Evolutionary conservation across 805 yeast genomes (phyloP), one percentile per base, ranked within the genome.

Genomic region (Barnettozyma vustinii): DNA sequence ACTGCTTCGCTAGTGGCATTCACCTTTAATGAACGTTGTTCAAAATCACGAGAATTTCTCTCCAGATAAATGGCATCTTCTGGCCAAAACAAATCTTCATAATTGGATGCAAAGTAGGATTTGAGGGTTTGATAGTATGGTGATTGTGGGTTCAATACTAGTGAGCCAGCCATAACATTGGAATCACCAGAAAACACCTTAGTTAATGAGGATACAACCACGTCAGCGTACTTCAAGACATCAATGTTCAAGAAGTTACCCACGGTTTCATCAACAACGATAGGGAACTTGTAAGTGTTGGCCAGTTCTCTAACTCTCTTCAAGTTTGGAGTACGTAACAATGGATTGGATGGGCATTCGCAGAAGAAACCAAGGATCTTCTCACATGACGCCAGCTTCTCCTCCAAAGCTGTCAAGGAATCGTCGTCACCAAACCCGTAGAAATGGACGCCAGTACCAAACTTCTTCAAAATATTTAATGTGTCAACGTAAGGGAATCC

Each of bases 401-500:
- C 56, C 60, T 88, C 94, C 37, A 94, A 67, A 45, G 82, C 82
- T 46, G 74, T 80, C 44, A 90, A 65, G 1, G 89, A 76, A 21
- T 72, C 74, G 49, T 81, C 84, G 59, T 88, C 96, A 19, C 96
- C 97, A 56, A 79, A 71, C 4, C 97, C 97, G 55, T 83, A 81
- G 64, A 90, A 92, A 56, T 82, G 82, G 37, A 85, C 87, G 35
- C 97, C 97, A 3, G 91, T 87, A 15, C 98, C 97, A 75, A 90
- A 94, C 65, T 91, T 92, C 60, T 77, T 76, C 58, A 94, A 73
- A 50, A 94, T 82, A 57, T 87, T 88, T 48, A 89, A 73, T 0
- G 98, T 91, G 64, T 94, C 98, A 26, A 88, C 94, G 65, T 92
- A 94, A 7, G 98, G 97, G 69, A 91, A 90, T 1, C 99, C 99